Evolutionary conservation across 371 early-diverging fungal genomes (phyloP), one percentile per base, ranked within the genome.

Genomic region (Syncephalastrum sp.): DNA sequence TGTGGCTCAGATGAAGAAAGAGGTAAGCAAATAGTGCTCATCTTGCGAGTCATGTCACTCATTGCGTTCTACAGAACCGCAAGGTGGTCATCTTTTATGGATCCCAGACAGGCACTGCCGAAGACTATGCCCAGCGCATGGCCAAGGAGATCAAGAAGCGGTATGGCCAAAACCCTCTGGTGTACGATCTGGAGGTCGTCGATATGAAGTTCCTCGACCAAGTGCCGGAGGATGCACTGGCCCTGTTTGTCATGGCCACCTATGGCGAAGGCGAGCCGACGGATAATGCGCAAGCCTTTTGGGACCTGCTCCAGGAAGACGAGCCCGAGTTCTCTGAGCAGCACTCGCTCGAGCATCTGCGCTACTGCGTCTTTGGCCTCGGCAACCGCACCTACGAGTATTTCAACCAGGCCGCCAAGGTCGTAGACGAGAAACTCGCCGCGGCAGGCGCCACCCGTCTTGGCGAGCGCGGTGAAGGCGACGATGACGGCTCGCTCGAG

Each of bases 381-480:
- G 97, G 97, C 50, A 97, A 95, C 85, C 91, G 82, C 60, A 94
- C 97, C 13, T 97, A 97, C 71, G 94, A 93, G 70, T 87, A 91
- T 65, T 96, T 86, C 72, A 94, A 96, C 69, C 82, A 86, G 50
- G 89, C 89, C 44, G 81, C 81, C 24, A 76, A 89, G 33, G 68
- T 79, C 1, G 60, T 91, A 17, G 90, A 91, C 55, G 75, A 75
- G 43, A 76, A 82, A 24, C 67, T 95, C 56, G 64, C 61, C 23
- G 70, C 66, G 15, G 74, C 89, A 47, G 96, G 96, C 24, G 95
- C 90, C 14, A 69, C 61, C 13, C 80, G 90, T 14, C 63, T 95
- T 51, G 90, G 89, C 45, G 84, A 82, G 50, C 74, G 82, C 47
- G 97, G 97, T 29, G 89, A 91, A 66, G 96, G 97, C 46, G 97